phyloP scores from a whole-genome alignment of 2,329 filamentous ascomycete genomes.

The Escovopsis weberi region DNA sequence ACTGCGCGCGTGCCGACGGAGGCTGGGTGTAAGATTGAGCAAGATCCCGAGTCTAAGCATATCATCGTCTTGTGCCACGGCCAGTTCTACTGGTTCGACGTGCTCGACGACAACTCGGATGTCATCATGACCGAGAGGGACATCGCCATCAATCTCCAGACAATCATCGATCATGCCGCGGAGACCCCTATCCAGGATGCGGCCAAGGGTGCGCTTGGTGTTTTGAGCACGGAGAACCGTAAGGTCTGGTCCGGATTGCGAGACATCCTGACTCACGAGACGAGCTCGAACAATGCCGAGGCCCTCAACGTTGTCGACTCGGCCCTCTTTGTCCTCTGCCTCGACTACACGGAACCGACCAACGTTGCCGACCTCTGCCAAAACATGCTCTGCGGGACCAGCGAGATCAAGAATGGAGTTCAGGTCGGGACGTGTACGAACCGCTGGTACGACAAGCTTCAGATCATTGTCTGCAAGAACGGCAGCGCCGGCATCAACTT shows the following conservation, averaged over 20 bases:
- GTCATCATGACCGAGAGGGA: conserved; percentile 96
- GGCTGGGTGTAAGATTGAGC: conserved; percentile 87
- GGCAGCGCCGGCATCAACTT: conserved; percentile 98
- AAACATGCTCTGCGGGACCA: conserved; percentile 97
- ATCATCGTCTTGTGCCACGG: conserved; percentile 86
- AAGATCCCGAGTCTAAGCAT: conserved; percentile 86
- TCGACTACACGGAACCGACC: conserved; percentile 80
- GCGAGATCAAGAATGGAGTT: conserved; percentile 78
- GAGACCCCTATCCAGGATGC: conserved; percentile 86
- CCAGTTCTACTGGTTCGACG: conserved; percentile 98
- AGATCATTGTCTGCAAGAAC: conserved; percentile 98
- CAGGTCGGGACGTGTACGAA: conserved; percentile 98
- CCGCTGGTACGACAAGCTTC: conserved; percentile 96
- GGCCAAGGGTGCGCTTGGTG: conserved; percentile 85
- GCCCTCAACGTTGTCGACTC: conserved; percentile 93
- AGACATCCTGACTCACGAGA: conserved; percentile 73
- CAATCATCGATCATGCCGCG: conserved; percentile 79
- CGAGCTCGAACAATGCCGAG: conserved; percentile 87
- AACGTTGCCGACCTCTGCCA: conserved; percentile 78
- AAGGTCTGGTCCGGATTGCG: conserved; percentile 90
- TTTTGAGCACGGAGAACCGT: conserved; percentile 89
- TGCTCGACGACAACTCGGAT: conserved; percentile 85
- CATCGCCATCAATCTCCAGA: conserved; percentile 77
- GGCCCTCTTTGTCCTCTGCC: conserved; percentile 78
- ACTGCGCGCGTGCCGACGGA: conserved; percentile 90